phyloP scores from a whole-genome alignment of 108 stramenopile genomes.

The Skeletonema menzelii region DNA sequence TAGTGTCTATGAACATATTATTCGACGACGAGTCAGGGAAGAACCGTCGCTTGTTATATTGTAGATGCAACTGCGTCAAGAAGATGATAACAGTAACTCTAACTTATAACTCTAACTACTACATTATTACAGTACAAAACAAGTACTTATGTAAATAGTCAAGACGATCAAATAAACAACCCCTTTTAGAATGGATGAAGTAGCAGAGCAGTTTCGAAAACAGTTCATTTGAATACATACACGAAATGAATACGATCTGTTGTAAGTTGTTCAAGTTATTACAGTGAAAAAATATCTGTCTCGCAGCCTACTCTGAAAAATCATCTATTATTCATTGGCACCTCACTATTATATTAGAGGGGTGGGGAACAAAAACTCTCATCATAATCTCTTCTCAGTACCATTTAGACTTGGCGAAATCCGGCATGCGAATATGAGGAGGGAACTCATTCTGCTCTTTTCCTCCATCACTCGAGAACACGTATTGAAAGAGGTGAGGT shows the following conservation, averaged over 20 bases:
- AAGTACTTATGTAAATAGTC: too few species aligned
- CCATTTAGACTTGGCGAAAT: slow-evolving; percentile 70
- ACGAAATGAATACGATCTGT: slow-evolving; percentile 71
- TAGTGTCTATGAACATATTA: background rate
- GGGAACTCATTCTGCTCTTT: slow-evolving; percentile 66
- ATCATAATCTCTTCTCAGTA: slow-evolving; percentile 48
- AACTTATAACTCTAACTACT: too few species aligned
- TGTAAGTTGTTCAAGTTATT: slow-evolving; percentile 82
- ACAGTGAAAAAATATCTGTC: slow-evolving; percentile 92
- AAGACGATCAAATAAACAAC: too few species aligned
- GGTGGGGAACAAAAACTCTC: background rate
- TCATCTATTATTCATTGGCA: too few species aligned
- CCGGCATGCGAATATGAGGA: slow-evolving; percentile 85
- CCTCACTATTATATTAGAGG: too few species aligned
- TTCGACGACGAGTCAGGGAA: background rate
- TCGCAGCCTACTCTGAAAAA: too few species aligned
- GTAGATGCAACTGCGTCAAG: slow-evolving; percentile 89
- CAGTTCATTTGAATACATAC: too few species aligned
- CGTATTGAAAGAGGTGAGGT: slow-evolving; percentile 58
- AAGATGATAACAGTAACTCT: slow-evolving; percentile 40
- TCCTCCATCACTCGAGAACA: slow-evolving; percentile 64
- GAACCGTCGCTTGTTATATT: slow-evolving; percentile 45
- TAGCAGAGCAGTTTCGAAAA: too few species aligned
- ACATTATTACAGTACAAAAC: too few species aligned
- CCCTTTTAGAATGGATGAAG: too few species aligned